A percentile compares a stretch with the other conserved stretches of the same genome.
These are phyloP conservation scores for Clonostachys solani DNA, from an alignment of 2,329 filamentous ascomycete genomes.

Conservation along the genomic window DNA sequence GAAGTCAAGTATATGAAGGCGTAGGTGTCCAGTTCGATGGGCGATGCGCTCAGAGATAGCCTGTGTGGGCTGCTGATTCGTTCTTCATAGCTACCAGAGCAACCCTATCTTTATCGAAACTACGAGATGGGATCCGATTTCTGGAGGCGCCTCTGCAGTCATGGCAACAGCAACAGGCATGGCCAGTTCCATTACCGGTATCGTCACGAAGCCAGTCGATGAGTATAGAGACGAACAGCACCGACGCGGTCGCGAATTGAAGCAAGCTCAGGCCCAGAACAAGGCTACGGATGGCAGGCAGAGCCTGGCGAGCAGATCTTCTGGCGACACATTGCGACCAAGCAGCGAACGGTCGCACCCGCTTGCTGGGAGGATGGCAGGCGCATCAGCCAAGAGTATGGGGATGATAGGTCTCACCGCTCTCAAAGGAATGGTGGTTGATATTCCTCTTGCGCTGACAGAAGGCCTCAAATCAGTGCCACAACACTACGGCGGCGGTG, in stretches of 20 bases:
- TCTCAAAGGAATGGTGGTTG: too few relatives aligned
- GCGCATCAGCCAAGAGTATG: too few relatives aligned
- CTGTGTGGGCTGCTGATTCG: not conserved
- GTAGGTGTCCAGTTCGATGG: too few relatives aligned
- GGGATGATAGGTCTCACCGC: too few relatives aligned
- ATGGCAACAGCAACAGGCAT: not conserved
- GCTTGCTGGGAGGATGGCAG: not conserved
- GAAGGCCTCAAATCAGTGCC: conserved; percentile 1
- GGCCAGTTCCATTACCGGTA: not conserved
- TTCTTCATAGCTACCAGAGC: not conserved
- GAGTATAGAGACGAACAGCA: too few relatives aligned
- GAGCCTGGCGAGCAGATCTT: too few relatives aligned
- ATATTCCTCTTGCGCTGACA: conserved; percentile 2
- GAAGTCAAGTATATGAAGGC: conserved; percentile 35
- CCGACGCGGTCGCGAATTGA: too few relatives aligned
- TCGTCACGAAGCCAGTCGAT: conserved; percentile 1
- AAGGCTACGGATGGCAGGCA: conserved; percentile 1
- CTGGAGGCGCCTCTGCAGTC: conserved; percentile 7
- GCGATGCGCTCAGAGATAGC: too few relatives aligned
- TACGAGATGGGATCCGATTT: conserved; percentile 24
- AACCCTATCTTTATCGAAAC: conserved; percentile 18
- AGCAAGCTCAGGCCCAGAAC: too few relatives aligned
- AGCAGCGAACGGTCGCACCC: not conserved
- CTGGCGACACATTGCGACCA: not conserved
- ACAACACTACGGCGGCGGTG: not conserved